Percentiles rank a stretch among this genome's conserved stretches.
Evolutionary conservation across 1,284 basidiomycete genomes (phyloP).

Genomic region (Puccinia sorghi): DNA sequence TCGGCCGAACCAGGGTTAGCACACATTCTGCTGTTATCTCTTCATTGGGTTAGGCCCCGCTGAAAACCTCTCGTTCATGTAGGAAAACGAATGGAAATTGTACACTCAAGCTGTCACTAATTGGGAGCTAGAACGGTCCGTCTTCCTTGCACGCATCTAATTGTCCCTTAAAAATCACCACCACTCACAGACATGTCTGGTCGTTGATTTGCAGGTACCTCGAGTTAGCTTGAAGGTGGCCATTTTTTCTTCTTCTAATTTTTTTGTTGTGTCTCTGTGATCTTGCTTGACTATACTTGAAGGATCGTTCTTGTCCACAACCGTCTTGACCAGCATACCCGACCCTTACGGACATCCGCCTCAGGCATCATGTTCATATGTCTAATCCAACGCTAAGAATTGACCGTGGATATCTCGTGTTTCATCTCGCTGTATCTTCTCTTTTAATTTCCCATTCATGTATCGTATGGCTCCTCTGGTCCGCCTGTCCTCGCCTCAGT

Average conservation of each 20-base stretch:
- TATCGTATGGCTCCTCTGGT: too few relatives aligned
- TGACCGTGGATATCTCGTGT: background rate
- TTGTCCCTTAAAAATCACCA: background rate
- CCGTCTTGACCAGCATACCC: background rate
- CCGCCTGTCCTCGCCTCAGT: too few relatives aligned
- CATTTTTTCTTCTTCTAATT: background rate
- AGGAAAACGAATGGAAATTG: conserved; percentile 49
- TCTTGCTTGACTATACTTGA: background rate
- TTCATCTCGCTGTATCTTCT: background rate
- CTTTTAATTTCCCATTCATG: too few relatives aligned
- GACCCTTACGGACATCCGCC: background rate
- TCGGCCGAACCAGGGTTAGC: conserved; percentile 36
- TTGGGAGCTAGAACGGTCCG: conserved; percentile 47
- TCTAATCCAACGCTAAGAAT: background rate
- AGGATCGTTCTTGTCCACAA: background rate
- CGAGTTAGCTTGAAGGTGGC: background rate
- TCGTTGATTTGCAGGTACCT: background rate
- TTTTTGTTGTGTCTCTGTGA: background rate
- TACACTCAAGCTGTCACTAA: conserved; percentile 47
- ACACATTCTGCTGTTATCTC: background rate
- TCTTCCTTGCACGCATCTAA: background rate
- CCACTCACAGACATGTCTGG: background rate
- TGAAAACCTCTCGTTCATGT: background rate
- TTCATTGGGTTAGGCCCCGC: too few relatives aligned
- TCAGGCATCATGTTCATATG: background rate